A percentile compares a stretch with the other conserved stretches of the same genome.
phyloP scores from a whole-genome alignment of 805 yeast genomes.

The Saturnispora dispora region DNA sequence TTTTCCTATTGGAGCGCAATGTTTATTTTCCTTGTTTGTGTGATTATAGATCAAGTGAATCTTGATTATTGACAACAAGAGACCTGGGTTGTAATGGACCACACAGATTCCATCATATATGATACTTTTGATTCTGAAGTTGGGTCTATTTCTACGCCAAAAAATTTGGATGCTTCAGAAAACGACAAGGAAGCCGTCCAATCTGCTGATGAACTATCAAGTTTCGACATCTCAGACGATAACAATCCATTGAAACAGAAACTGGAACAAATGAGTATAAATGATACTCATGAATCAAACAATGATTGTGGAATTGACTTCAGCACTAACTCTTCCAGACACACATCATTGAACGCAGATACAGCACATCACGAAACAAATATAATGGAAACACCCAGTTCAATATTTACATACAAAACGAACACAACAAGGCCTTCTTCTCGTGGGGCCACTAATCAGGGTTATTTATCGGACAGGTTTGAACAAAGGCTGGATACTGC shows the following conservation, averaged over 20 bases:
- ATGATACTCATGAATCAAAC: not conserved
- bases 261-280: not conserved
- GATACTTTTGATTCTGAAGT: not conserved
- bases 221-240: slow-evolving; percentile 13
- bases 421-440: slow-evolving; percentile 10
- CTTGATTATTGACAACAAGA: not conserved
- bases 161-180: not conserved
- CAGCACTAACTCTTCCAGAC: not conserved
- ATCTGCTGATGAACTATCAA: slow-evolving; percentile 12
- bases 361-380: not conserved
- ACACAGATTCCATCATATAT: not conserved
- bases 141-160: not conserved
- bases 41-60: not conserved
- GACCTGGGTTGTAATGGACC: not conserved
- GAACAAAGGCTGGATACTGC: not conserved
- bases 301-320: not conserved
- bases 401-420: not conserved
- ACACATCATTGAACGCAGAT: not conserved
- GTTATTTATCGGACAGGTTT: not conserved
- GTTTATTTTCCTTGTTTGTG: not conserved
- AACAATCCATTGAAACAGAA: not conserved
- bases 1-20: not conserved
- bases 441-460: slow-evolving; percentile 8
- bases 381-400: slow-evolving; percentile 6
- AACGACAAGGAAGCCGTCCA: not conserved